Conservation (phyloP, 148 eudicot species). For the Drosera capensis region DNA sequence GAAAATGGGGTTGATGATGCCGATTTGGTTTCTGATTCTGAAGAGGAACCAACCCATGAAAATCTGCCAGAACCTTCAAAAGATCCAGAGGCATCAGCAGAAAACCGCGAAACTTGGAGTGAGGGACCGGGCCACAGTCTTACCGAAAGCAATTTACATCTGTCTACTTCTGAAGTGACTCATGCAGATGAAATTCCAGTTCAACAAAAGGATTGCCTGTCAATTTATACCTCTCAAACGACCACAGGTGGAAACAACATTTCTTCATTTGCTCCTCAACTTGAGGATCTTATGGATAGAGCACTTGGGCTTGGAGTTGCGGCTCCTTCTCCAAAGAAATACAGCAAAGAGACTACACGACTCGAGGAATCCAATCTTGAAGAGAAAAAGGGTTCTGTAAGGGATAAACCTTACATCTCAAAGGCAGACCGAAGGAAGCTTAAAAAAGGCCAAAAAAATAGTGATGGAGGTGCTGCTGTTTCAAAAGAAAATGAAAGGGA, state of each 20-base stretch:
- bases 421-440: slow-evolving; percentile 87
- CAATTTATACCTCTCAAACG: slow-evolving; percentile 7
- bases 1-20: slow-evolving; percentile 32
- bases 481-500: slow-evolving; percentile 20
- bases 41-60: slow-evolving; percentile 33
- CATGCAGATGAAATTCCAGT: slow-evolving; percentile 17
- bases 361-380: slow-evolving; percentile 19
- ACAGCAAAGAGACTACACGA: slow-evolving; percentile 33
- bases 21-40: slow-evolving; percentile 53
- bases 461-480: slow-evolving; percentile 15
- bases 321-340: slow-evolving; percentile 30
- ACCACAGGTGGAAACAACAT: slow-evolving; percentile 20
- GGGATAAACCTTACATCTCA: slow-evolving; percentile 75
- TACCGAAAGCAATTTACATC: slow-evolving; percentile 10
- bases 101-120: slow-evolving; percentile 6
- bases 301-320: slow-evolving; percentile 94
- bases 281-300: slow-evolving; percentile 85
- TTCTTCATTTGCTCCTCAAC: slow-evolving; percentile 28
- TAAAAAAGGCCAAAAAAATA: slow-evolving; percentile 62
- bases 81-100: slow-evolving; percentile 9
- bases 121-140: slow-evolving; percentile 9
- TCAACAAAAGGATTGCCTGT: slow-evolving; percentile 10
- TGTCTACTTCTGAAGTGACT: slow-evolving; percentile 11
- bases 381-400: slow-evolving; percentile 20
- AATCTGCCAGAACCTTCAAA: slow-evolving; percentile 10